Evolutionary conservation across 768 basidiomycete genomes (phyloP), one percentile per base, ranked within the genome.

Genomic region (Xerocomellus dryophilus): DNA sequence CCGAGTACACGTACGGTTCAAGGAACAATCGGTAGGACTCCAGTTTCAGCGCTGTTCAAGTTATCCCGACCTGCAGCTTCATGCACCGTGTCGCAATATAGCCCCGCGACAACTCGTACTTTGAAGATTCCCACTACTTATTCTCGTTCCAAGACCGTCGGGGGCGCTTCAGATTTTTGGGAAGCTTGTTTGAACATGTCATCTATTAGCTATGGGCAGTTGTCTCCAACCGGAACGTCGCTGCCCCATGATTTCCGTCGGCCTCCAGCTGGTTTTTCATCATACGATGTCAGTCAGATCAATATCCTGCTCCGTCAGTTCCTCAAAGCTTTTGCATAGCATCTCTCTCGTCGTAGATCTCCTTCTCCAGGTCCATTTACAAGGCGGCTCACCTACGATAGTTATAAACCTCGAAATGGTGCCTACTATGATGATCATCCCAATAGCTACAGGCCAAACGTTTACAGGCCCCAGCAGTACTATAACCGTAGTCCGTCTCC

Each of bases 401-500:
- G 76, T 46, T 84, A 83, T 65, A 71, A 74, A 29, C 76, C 80
- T 27, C 66, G 74, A 53, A 72, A 72, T 23, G 61, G 72, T 36
- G 56, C 65, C 17, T 60, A 69, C 43, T 74, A 76, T 60, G 76
- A 76, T 50, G 76, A 75, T 34, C 66, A 72, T 61, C 57, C 72
- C 14, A 78, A 75, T 55, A 68, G 65, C 57, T 80, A 79, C 58
- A 70, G 78, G 56, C 76, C 76, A 71, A 67, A 63, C 31, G 43
- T 53, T 21, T 75, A 75, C 69, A 62, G 73, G 34, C 68, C 71
- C 5, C 71, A 68, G 43, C 66, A 54, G 31, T 54, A 69, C 60
- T 74, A 76, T 61, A 74, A 70, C 53, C 76, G 77, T 61, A 76
- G 78, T 42, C 79, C 81, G 34, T 81, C 80, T 56, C 83, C 82